Base-by-base conservation (phyloP, 2,329 filamentous ascomycete species). In the Dichotomopilus funicola region DNA sequence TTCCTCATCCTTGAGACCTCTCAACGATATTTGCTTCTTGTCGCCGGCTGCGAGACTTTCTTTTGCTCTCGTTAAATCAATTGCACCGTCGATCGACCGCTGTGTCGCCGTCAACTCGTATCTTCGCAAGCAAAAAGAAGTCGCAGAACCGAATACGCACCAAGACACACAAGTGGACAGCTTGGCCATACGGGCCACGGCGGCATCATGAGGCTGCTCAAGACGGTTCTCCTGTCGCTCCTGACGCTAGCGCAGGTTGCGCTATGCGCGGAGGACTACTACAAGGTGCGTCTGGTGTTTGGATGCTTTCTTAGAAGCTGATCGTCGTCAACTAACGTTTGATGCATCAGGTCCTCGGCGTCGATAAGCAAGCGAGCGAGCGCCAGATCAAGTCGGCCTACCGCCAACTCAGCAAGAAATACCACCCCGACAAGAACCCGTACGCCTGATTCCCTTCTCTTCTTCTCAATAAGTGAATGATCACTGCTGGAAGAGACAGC, bases 371-470 rank as follows among this genome's bases (percentile, higher is more conserved):
- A 58, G 92, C 92, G 12, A 86, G 83, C 47, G 91, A 96, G 53
- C 85, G 86, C 66, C 87, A 97, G 66, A 87, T 99, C 69, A 99
- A 99, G 73, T 88, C 88, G 46, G 91, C 94, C 27, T 99, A 99
- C 73, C 84, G 91, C 58, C 86, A 84, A 58, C 78, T 99, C 9
- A 95, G 89, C 76, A 97, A 97, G 73, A 95, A 95, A 71, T 96
- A 82, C 71, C 94, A 99, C 68, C 94, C 94, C 3, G 94, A 99
- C 73, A 99, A 99, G 81, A 97, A 97, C 66, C 91, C 92, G 87
- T 94, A 81, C 66, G 87, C 75, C 12, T 31, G 37, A 9, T 12
- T 2, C 37, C 37, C 9, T 9, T 38, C 37, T 38, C 12, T 12
- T 12, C 4, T 38, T 2, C 37, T 12, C 8, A 12, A 38, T 13